Evolutionary conservation across 768 basidiomycete genomes (phyloP), one percentile per base, ranked within the genome.

Genomic region (Tremella mesenterica): DNA sequence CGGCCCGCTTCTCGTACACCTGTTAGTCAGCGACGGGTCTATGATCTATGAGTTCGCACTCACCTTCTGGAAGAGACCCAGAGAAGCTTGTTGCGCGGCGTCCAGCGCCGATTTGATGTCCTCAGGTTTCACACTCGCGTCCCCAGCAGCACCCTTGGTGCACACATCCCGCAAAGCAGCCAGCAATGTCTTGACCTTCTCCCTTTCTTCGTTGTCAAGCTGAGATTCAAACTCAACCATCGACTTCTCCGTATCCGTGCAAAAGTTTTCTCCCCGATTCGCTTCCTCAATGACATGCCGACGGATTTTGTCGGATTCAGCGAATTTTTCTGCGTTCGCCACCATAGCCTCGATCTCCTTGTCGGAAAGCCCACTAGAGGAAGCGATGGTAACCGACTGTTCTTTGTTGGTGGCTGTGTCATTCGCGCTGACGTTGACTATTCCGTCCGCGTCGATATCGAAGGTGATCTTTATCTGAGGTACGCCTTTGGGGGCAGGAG

Each of bases 311-410:
- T 99, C 95, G 8, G 83, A 75, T 78, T 96, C 95, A 31, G 92
- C 90, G 67, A 82, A 92, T 71, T 88, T 79, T 77, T 99, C 95
- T 48, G 93, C 84, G 64, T 97, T 92, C 2, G 84, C 75, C 46
- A 99, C 84, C 95, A 99, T 99, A 69, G 83, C 83, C 78, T 95
- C 90, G 56, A 97, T 97, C 66, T 99, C 93, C 77, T 85, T 86
- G 77, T 96, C 91, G 59, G 81, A 86, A 48, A 99, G 83, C 71
- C 95, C 93, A 2, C 93, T 97, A 10, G 90, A 95, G 3, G 92
- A 95, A 3, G 92, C 90, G 59, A 97, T 69, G 44, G 95, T 97
- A 72, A 76, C 72, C 18, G 73, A 72, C 66, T 76, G 74, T 57
- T 77, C 75, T 63, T 75, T 73, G 75, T 76, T 75, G 66, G 75